A percentile compares a stretch with the other conserved stretches of the same genome.
Evolutionary conservation across 2,329 filamentous ascomycete species (phyloP).

Genomic region (Ascochyta clinopodiicola): DNA sequence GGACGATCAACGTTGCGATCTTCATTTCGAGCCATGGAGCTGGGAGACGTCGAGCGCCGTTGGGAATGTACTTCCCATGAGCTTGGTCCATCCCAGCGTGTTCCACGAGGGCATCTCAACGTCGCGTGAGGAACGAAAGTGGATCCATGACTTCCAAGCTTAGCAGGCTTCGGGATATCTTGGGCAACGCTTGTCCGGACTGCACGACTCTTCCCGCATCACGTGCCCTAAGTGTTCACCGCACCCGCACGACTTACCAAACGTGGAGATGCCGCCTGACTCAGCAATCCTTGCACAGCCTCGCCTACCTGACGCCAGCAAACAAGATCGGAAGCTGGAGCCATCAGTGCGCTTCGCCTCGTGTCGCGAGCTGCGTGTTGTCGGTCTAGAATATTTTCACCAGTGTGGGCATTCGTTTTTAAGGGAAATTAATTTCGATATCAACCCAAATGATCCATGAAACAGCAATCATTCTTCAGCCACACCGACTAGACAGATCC

Average conservation of each 20-base stretch:
- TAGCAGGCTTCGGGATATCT: not conserved
- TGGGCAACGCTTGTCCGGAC: conserved; percentile 12
- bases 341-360: not conserved
- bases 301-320: not conserved
- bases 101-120: not conserved
- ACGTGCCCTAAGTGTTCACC: conserved; percentile 9
- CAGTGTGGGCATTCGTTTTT: not conserved
- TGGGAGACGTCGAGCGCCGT: conserved; percentile 3
- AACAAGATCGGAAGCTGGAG: not conserved
- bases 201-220: conserved; percentile 1
- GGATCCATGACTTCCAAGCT: not conserved
- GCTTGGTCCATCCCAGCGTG: not conserved
- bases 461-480: not conserved
- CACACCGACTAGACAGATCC: not conserved
- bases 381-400: not conserved
- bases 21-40: conserved; percentile 2
- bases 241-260: conserved; percentile 12
- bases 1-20: conserved; percentile 4
- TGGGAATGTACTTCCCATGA: not conserved
- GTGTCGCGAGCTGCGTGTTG: not conserved
- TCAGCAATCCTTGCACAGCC: not conserved
- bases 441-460: not conserved
- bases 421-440: not conserved
- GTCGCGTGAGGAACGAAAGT: conserved; percentile 10
- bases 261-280: conserved; percentile 11